A percentile compares a stretch with the other conserved stretches of the same genome.
These are phyloP conservation scores for Fusarium tuaranense DNA, from an alignment of 2,329 filamentous ascomycete species.

Conservation along the genomic window DNA sequence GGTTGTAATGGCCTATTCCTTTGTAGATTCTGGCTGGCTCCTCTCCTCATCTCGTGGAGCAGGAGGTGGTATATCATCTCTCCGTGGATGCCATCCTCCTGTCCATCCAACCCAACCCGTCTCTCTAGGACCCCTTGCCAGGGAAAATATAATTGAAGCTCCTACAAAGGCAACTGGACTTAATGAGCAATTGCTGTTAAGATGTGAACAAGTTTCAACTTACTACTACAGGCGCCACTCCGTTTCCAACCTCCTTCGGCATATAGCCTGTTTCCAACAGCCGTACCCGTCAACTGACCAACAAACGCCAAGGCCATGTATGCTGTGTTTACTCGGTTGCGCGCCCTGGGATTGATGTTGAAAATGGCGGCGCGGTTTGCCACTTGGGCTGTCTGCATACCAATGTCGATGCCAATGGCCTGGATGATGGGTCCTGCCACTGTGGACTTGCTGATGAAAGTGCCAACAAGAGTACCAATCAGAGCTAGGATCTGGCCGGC, in stretches of 20 bases:
- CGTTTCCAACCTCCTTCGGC: constrained; percentile 63
- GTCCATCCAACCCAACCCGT: constrained; percentile 49
- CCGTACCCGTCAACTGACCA: constrained; percentile 79
- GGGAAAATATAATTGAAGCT: constrained; percentile 43
- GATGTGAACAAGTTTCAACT: constrained; percentile 1
- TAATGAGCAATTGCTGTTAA: neutral
- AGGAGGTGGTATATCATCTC: constrained; percentile 10
- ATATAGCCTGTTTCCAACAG: constrained; percentile 66
- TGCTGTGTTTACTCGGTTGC: constrained; percentile 83
- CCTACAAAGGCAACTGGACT: constrained; percentile 42
- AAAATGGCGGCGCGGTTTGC: constrained; percentile 80
- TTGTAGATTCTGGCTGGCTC: neutral
- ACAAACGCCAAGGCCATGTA: constrained; percentile 84
- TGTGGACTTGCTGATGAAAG: constrained; percentile 73
- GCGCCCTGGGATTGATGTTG: constrained; percentile 74
- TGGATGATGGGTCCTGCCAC: constrained; percentile 80
- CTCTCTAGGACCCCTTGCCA: constrained; percentile 47
- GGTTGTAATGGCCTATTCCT: neutral
- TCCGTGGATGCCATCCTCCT: constrained; percentile 44
- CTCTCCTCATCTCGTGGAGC: constrained; percentile 20
- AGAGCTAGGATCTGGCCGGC: constrained; percentile 70
- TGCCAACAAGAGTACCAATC: constrained; percentile 73
- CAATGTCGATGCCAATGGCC: constrained; percentile 77
- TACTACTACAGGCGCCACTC: constrained; percentile 55
- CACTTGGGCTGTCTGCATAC: constrained; percentile 79